Base-by-base conservation (phyloP, 2,329 filamentous ascomycete species). In the Claviceps sorghi region DNA sequence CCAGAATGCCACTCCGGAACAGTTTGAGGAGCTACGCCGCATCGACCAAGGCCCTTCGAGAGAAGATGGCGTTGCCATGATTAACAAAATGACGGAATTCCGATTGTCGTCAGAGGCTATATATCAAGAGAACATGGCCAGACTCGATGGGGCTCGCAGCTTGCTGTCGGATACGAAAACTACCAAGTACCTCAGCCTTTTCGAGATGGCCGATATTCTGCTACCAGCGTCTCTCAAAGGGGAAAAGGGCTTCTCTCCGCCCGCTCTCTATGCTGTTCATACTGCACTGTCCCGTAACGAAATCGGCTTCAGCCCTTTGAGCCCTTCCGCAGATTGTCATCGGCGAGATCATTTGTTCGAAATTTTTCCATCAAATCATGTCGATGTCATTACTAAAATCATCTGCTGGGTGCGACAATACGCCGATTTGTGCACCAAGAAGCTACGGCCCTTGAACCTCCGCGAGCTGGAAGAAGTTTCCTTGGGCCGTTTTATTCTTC, bases 221-320 rank as follows among this genome's bases (percentile, higher is more conserved):
- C 64, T 77, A 11, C 65, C 68, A 2, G 54, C 60, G 9, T 59
- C 64, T 10, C 59, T 67, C 41, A 70, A 67, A 53, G 54, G 57
- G 1, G 62, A 64, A 22, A 65, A 63, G 1, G 66, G 64, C 10
- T 74, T 75, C 51, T 67, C 73, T 0, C 57, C 73, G 1, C 60
- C 72, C 30, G 73, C 76, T 9, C 66, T 88, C 5, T 86, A 88
- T 59, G 85, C 86, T 4, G 79, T 89, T 7, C 83, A 88, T 58
- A 78, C 78, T 52, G 76, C 82, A 9, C 63, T 91, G 8, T 64
- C 74, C 26, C 71, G 74, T 42, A 75, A 82, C 54, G 79, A 82
- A 9, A 72, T 80, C 51, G 78, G 60, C 22, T 86, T 89, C 61
- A 72, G 73, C 2, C 70, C 74, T 2, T 56, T 77, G 62, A 64